A percentile compares a stretch with the other conserved stretches of the same genome.
Conservation (phyloP, 805 yeast genomes). For the Phaffomyces thermotolerans region DNA sequence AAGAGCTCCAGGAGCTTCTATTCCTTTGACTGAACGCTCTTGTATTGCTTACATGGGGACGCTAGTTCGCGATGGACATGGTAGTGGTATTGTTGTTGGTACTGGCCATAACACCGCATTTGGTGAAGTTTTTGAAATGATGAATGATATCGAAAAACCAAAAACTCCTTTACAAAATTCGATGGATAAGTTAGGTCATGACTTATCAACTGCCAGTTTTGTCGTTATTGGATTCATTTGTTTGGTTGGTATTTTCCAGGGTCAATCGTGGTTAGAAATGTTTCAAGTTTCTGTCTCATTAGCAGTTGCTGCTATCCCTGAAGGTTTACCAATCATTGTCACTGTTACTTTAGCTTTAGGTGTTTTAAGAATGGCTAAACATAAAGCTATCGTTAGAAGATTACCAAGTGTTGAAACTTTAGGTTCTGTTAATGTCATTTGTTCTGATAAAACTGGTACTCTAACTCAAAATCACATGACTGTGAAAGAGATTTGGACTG, state of each 20-base stretch:
- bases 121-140: constrained; percentile 93
- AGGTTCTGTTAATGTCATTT: constrained; percentile 89
- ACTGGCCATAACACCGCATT: constrained; percentile 88
- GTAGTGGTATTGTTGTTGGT: constrained; percentile 86
- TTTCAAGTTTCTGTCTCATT: constrained; percentile 94
- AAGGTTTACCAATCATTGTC: constrained; percentile 95
- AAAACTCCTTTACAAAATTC: constrained; percentile 94
- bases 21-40: constrained; percentile 61
- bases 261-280: constrained; percentile 95
- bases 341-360: constrained; percentile 96
- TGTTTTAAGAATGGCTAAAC: constrained; percentile 91
- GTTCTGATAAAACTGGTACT: constrained; percentile 89
- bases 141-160: constrained; percentile 92
- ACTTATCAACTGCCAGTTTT: constrained; percentile 78
- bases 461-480: constrained; percentile 90
- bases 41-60: constrained; percentile 97
- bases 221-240: constrained; percentile 88
- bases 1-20: constrained; percentile 21
- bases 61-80: constrained; percentile 92
- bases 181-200: constrained; percentile 94
- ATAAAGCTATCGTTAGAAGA: constrained; percentile 89
- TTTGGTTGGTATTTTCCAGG: constrained; percentile 82
- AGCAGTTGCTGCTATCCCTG: constrained; percentile 99
- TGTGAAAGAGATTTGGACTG: constrained; percentile 74
- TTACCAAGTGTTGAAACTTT: constrained; percentile 92